Base-by-base conservation (phyloP, 345 rosid genomes). In the Lepidium africanum region DNA sequence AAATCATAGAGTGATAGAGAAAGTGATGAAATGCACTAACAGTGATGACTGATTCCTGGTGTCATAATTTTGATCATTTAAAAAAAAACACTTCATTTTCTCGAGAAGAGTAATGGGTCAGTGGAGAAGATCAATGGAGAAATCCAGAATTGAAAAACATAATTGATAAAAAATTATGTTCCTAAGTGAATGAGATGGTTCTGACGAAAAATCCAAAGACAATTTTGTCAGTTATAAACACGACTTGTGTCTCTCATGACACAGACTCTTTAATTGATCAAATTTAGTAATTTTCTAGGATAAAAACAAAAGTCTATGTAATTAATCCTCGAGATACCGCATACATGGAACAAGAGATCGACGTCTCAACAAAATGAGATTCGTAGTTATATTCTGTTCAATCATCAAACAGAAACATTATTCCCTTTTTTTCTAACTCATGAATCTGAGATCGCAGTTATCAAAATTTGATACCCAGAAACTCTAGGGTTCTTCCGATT, bases 181-280 rank as follows among this genome's bases (percentile, higher is more conserved):
- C 7, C 16, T 6, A 4, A 32, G 60, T 66, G 59, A 71, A 65
- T 65, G 27, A 51, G 52, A 39, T 10, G 60, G 27, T 59, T 71
- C 32, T 41, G 38, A 59, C 58, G 50, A 67, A 77, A 54, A 70
- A 69, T 74, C 70, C 69, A 68, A 73, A 67, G 4, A 19, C 10
- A 52, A 56, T 64, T 25, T 47, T 61, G 75, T 63, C 76, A 60
- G 63, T 50, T 56, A 73, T 67, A 49, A 71, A 48, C 80, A 77
- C 43, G 86, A 72, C 69, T 73, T 41, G 37, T 77, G 76, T 79
- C 80, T 75, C 72, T 57, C 73, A 61, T 51, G 33, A 63, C 42
- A 38, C 48, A 39, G 77, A 83, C 84, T 62, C 63, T 64, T 49
- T 4, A 32, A 35, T 42, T 55, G 1, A 54, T 40, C 68, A 73